A percentile compares a stretch with the other conserved stretches of the same genome.
Conservation (phyloP, 495 filamentous ascomycete species). For the Tuber microsphaerosporum region DNA sequence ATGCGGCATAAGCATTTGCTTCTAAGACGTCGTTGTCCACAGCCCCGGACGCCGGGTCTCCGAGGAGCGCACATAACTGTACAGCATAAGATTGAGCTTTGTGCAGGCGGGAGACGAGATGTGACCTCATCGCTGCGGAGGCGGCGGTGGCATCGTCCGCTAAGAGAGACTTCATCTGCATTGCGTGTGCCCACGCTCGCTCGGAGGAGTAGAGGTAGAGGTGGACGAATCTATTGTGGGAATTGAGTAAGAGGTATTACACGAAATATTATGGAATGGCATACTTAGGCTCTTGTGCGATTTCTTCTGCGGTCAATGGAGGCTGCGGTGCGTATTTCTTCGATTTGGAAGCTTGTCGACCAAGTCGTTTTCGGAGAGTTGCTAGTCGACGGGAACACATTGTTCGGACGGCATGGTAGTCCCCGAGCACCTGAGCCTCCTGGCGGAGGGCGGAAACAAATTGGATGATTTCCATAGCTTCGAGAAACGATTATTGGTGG, state of each 20-base stretch:
- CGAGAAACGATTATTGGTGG: not conserved
- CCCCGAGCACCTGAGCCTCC: constrained; percentile 73
- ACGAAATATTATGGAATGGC: constrained; percentile 25
- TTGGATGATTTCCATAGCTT: constrained; percentile 79
- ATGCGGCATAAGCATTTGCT: constrained; percentile 72
- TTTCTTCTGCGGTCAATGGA: constrained; percentile 66
- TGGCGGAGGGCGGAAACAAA: constrained; percentile 71
- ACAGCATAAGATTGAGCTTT: constrained; percentile 69
- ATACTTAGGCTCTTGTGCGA: constrained; percentile 71
- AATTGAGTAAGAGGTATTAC: constrained; percentile 26
- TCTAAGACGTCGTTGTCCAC: constrained; percentile 69
- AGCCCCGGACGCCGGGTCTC: constrained; percentile 54
- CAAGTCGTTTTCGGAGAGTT: constrained; percentile 75
- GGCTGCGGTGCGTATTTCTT: constrained; percentile 72
- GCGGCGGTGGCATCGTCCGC: constrained; percentile 71
- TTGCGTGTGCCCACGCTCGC: constrained; percentile 91
- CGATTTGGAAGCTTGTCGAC: constrained; percentile 70
- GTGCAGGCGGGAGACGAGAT: constrained; percentile 76
- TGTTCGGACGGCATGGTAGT: constrained; percentile 76
- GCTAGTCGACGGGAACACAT: constrained; percentile 76
- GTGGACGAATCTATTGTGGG: constrained; percentile 58
- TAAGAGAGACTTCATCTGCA: constrained; percentile 83
- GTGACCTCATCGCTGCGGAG: constrained; percentile 68
- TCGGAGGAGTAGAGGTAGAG: constrained; percentile 78
- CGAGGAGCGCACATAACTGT: constrained; percentile 59